Conservation (phyloP, 148 eudicot species). For the Rhododendron molle region DNA sequence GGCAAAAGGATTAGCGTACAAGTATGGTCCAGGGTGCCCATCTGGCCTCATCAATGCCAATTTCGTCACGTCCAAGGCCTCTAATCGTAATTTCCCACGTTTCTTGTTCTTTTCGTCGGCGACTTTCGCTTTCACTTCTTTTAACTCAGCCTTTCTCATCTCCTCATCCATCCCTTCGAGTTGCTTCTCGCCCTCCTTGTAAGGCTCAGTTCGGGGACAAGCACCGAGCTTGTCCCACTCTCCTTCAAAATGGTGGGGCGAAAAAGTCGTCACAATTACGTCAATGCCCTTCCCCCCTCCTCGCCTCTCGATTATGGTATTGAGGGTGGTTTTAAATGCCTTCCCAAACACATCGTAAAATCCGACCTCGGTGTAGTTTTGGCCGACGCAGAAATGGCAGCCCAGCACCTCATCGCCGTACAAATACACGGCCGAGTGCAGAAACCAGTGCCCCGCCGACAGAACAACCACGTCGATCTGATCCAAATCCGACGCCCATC, state of each 20-base stretch:
- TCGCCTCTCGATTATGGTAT: conserved; percentile 41
- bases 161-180: conserved; percentile 70
- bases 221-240: conserved; percentile 91
- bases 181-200: conserved; percentile 36
- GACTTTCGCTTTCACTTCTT: conserved; percentile 34
- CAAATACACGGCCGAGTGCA: conserved; percentile 61
- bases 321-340: conserved; percentile 71
- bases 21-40: conserved; percentile 95
- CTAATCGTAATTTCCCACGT: conserved; percentile 26
- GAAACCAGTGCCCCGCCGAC: conserved; percentile 90
- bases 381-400: conserved; percentile 53
- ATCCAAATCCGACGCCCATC: conserved; percentile 68
- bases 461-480: conserved; percentile 68
- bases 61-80: conserved; percentile 69
- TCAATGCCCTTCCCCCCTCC: conserved; percentile 25
- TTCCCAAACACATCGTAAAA: conserved; percentile 68
- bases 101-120: conserved; percentile 25
- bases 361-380: conserved; percentile 55
- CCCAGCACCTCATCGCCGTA: conserved; percentile 54
- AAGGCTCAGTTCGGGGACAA: conserved; percentile 72
- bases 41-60: conserved; percentile 79
- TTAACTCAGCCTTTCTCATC: conserved; percentile 60
- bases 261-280: conserved; percentile 73
- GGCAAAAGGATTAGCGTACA: conserved; percentile 76
- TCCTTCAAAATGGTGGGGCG: conserved; percentile 93